Percentiles rank a stretch among this genome's conserved stretches.
Evolutionary conservation across 306 rosid genomes (phyloP).

Genomic region (Luffa aegyptiaca): DNA sequence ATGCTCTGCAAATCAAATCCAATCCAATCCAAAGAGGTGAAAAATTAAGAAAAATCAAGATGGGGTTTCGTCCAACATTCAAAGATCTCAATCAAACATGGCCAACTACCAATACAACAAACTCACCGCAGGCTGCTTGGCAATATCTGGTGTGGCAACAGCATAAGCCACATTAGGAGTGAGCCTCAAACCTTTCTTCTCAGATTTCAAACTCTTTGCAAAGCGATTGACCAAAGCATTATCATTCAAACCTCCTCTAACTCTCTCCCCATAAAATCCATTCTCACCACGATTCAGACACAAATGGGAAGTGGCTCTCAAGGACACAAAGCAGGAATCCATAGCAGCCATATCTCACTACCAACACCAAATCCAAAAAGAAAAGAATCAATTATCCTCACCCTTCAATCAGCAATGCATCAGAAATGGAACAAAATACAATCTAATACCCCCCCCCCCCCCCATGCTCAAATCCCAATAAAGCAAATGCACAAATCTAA

Average conservation of each 20-base stretch:
- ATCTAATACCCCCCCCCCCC: too few relatives aligned
- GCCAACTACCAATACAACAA: not conserved
- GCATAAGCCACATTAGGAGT: constrained; percentile 43
- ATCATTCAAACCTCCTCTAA: constrained; percentile 35
- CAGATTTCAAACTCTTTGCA: constrained; percentile 22
- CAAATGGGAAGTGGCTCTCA: constrained; percentile 31
- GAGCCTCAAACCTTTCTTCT: constrained; percentile 31
- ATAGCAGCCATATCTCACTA: constrained; percentile 25
- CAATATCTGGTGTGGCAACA: constrained; percentile 45
- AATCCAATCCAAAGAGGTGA: not conserved
- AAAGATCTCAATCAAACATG: not conserved
- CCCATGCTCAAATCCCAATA: constrained; percentile 26
- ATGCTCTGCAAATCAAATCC: constrained; percentile 33
- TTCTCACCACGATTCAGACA: constrained; percentile 24
- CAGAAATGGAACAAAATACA: constrained; percentile 12
- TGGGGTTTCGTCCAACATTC: not conserved
- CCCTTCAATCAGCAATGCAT: constrained; percentile 9
- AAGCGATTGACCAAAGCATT: constrained; percentile 27
- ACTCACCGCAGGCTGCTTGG: constrained; percentile 49
- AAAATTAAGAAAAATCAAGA: not conserved
- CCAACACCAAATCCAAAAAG: not conserved
- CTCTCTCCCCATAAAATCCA: constrained; percentile 50
- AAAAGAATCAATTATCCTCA: not conserved
- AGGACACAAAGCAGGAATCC: constrained; percentile 49
- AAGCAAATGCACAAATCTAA: constrained; percentile 7